Conservation (phyloP, 2,329 filamentous ascomycete genomes). For the Teratosphaeria destructans region DNA sequence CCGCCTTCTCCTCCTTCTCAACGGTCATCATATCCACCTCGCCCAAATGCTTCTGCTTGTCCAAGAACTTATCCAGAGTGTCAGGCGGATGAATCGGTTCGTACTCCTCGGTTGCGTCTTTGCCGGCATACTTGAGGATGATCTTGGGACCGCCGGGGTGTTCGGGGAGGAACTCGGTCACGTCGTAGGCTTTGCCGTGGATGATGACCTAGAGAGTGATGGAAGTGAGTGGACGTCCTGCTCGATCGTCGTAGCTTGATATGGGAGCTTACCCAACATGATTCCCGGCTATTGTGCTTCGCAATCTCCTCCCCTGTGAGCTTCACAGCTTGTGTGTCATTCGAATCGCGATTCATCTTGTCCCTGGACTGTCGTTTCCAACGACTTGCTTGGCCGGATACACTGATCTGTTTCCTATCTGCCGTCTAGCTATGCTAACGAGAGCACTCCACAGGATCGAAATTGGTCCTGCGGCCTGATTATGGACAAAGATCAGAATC, state of each 20-base stretch:
- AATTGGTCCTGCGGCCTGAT: background rate
- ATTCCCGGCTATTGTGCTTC: conserved; percentile 69
- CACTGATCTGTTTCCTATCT: background rate
- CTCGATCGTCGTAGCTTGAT: too few relatives aligned
- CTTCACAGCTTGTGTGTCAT: conserved; percentile 31
- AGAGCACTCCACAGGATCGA: background rate
- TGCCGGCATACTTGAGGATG: conserved; percentile 92
- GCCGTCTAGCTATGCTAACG: background rate
- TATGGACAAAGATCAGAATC: background rate
- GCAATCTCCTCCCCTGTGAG: conserved; percentile 47
- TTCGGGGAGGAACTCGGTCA: conserved; percentile 21
- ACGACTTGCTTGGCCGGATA: background rate
- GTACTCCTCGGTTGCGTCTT: conserved; percentile 86
- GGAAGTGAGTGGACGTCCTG: background rate
- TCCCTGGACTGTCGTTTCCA: background rate
- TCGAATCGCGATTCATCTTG: conserved; percentile 32
- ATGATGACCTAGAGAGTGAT: conserved; percentile 43
- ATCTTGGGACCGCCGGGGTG: conserved; percentile 81
- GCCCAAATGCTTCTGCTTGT: conserved; percentile 78
- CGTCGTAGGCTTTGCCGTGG: conserved; percentile 69
- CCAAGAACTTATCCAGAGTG: conserved; percentile 72
- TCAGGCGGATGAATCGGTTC: conserved; percentile 84
- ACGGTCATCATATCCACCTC: conserved; percentile 80
- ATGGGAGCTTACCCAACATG: conserved; percentile 61
- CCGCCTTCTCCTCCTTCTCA: conserved; percentile 52